Base-by-base conservation (phyloP, 805 yeast genomes). In the Lipomyces chichibuensis region DNA sequence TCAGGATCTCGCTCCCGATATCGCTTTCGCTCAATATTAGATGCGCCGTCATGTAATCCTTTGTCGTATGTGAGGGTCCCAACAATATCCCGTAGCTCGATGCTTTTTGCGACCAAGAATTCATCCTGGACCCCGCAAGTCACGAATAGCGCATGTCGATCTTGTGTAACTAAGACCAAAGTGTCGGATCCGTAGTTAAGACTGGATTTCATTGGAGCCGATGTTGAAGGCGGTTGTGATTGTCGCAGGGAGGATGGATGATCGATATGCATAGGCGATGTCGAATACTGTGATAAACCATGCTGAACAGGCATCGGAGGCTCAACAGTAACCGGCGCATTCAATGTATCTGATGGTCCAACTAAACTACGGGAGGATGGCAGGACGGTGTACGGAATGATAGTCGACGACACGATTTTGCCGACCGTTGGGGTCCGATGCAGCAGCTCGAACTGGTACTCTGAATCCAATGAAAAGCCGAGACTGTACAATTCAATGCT, bases 401-500 rank as follows among this genome's bases (percentile, higher is more conserved):
- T 64, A 8, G 59, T 14, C 2, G 70, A 52, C n/a, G 67, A 57
- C 13, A 57, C 51, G 27, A 66, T 27, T 32, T 37, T 55, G 20
- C 65, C 63, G 32, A 60, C 64, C 8, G 57, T 32, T 13, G 64
- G 67, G 39, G 56, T 46, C 5, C 37, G 11, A 23, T 29, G 17
- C n/a, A 37, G 6, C 1, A 66, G 54, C 20, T 64, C 60, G n/a
- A 59, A 59, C 17, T 43, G 43, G 39, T 59, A 59, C n/a, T 56
- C 60, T 23, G 58, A n/a, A 25, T 17, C 20, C 27, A 3, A 4
- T 29, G 27, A 8, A 6, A 17, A 46, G 17, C 27, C 17, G 13
- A 32, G 27, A n/a, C 25, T 61, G 49, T 63, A 59, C 49, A 67
- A 55, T 43, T 67, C 71, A 33, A 67, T 59, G 5, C 66, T 62